Percentiles rank a stretch among this genome's conserved stretches.
phyloP scores from a whole-genome alignment of 2,329 filamentous ascomycete genomes.

The Ophiostoma tasmaniense region DNA sequence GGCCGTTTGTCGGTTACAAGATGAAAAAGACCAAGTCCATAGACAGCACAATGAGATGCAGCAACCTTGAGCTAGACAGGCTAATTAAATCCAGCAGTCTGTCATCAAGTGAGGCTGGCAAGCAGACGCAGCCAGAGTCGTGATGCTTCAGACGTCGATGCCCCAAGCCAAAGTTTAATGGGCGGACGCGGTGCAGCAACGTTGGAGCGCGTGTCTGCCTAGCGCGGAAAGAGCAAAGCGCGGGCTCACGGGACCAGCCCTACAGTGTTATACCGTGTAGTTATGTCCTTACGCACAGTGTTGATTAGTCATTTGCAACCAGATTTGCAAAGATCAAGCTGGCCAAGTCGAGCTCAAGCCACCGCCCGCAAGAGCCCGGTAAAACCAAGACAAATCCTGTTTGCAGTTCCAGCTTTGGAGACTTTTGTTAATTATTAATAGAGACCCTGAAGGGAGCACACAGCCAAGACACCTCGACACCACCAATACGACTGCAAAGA shows the following conservation, averaged over 20 bases:
- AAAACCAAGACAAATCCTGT: not conserved
- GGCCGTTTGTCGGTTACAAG: not conserved
- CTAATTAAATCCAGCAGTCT: not conserved
- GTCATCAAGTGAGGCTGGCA: not conserved
- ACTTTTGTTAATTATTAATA: not conserved
- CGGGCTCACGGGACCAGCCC: conserved; percentile 18
- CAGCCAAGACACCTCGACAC: not conserved
- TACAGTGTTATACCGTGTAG: not conserved
- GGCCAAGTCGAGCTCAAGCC: too few species aligned
- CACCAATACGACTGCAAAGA: not conserved
- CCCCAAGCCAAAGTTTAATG: not conserved
- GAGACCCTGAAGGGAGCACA: not conserved
- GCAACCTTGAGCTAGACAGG: not conserved
- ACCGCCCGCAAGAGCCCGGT: too few species aligned
- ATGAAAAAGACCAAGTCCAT: not conserved
- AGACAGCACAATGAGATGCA: not conserved
- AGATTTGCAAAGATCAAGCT: too few species aligned
- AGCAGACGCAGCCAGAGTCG: not conserved
- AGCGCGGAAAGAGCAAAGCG: conserved; percentile 8
- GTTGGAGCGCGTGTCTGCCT: conserved; percentile 18
- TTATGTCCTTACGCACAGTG: not conserved
- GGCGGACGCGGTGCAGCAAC: not conserved
- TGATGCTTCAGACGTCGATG: not conserved
- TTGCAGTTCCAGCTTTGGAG: not conserved
- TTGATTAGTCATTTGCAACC: too few species aligned